These are phyloP conservation scores for Nyssa sinensis DNA, from an alignment of 148 eudicot species.

Conservation along the genomic window DNA sequence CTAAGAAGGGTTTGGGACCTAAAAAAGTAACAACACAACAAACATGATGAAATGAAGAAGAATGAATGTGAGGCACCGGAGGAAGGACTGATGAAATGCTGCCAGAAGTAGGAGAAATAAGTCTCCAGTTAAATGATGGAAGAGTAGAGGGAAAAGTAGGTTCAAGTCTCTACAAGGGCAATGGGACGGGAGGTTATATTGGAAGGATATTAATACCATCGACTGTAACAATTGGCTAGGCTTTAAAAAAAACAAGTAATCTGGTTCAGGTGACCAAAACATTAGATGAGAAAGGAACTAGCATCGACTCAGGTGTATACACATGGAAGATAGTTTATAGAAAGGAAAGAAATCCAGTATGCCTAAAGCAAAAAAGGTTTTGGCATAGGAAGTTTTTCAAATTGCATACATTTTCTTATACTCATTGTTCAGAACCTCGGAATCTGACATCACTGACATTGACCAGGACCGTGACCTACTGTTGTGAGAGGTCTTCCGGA, in stretches of 20 bases:
- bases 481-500: constrained; percentile 43
- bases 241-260: background rate
- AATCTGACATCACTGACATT: constrained; percentile 42
- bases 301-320: background rate
- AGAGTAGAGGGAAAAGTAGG: too few relatives aligned
- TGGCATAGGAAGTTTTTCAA: constrained; percentile 14
- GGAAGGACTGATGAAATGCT: too few relatives aligned
- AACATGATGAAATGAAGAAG: too few relatives aligned
- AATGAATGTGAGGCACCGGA: too few relatives aligned
- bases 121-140: too few relatives aligned
- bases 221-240: background rate
- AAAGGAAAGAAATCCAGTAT: background rate
- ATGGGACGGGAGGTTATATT: too few relatives aligned
- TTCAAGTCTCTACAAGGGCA: too few relatives aligned
- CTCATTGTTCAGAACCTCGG: constrained; percentile 48
- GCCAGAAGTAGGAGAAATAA: too few relatives aligned
- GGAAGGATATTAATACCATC: too few relatives aligned
- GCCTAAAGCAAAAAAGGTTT: background rate
- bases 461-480: constrained; percentile 50
- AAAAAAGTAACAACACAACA: too few relatives aligned
- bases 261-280: background rate
- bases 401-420: constrained; percentile 72
- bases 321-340: background rate
- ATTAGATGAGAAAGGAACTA: background rate
- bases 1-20: too few relatives aligned